Base-by-base conservation (phyloP, 2,329 filamentous ascomycete genomes). In the Macrophomina phaseolina region DNA sequence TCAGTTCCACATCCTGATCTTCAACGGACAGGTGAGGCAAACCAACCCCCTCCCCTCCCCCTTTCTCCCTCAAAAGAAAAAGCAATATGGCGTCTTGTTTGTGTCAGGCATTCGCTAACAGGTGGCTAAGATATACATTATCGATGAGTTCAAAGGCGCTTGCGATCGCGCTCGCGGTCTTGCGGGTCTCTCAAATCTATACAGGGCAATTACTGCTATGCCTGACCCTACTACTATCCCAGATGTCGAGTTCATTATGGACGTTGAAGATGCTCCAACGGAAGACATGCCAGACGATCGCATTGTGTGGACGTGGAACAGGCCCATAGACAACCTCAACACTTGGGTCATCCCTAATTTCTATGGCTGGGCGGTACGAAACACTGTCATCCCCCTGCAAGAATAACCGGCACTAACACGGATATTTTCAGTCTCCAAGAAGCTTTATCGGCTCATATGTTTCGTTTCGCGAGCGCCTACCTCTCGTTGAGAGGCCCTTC, bases 321-420 rank as follows among this genome's bases (percentile, higher is more conserved):
- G 63, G 6, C 63, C 52, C 4, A 42, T n/a, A 42, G 28, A n/a
- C 11, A 58, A 65, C 52, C 40, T 48, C n/a, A 58, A 58, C 30
- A 65, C 53, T 30, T 65, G 51, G 51, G 63, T 65, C n/a, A 52
- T 34, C 1, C 70, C 70, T 11, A 70, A 72, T 53, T 71, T 69
- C 46, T 68, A 68, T 30, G 70, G 67, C 45, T 72, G 70, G 70
- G 52, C 67, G 4, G 42, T 68, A 16, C 58, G 67, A 16, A 11
- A 6, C 8, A 7, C 28, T 12, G 1, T 12, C 3, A 32, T 28
- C 23, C 38, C 38, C 11, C 11, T 9, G 14, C 38, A 5, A 4
- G 9, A 23, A 38, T 12, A 6, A 5, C 38, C 56, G 49, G 58
- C 23, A 23, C 23, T 23, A 23, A 23, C 23, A 23, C 2, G 3